Percentiles rank a stretch among this genome's conserved stretches.
phyloP scores from a whole-genome alignment of 805 yeast genomes.

The Pichia sporocuriosa region DNA sequence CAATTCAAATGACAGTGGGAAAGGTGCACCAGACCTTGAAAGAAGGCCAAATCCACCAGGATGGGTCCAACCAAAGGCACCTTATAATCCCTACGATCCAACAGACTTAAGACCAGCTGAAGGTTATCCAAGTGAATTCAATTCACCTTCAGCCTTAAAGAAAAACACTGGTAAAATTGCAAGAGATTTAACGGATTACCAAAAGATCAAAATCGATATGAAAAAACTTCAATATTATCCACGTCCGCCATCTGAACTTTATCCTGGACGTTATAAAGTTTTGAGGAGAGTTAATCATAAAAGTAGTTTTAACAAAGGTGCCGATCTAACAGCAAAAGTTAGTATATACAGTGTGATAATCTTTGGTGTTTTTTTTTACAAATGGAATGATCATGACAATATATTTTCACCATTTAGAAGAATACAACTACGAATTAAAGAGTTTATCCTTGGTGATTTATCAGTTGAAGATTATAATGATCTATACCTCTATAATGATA shows the following conservation, averaged over 20 bases:
- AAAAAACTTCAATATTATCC: conserved; percentile 68
- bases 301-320: conserved; percentile 50
- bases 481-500: conserved; percentile 38
- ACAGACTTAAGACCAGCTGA: conserved; percentile 69
- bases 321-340: conserved; percentile 47
- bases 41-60: conserved; percentile 73
- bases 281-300: conserved; percentile 52
- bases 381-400: conserved; percentile 82
- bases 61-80: conserved; percentile 77
- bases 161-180: conserved; percentile 42
- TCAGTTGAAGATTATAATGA: conserved; percentile 58
- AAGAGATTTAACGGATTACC: conserved; percentile 57
- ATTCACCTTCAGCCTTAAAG: conserved; percentile 56
- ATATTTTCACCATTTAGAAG: conserved; percentile 65
- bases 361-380: conserved; percentile 63
- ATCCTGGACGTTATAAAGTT: conserved; percentile 75
- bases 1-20: not conserved
- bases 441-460: conserved; percentile 45
- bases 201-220: conserved; percentile 68
- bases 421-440: conserved; percentile 49
- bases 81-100: conserved; percentile 82
- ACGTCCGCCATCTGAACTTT: conserved; percentile 62
- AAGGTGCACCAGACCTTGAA: conserved; percentile 30
- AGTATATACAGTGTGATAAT: conserved; percentile 43
- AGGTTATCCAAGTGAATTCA: conserved; percentile 81